These are phyloP conservation scores for Prototheca wickerhamii DNA, from an alignment of 163 green algal species.

Conservation along the genomic window DNA sequence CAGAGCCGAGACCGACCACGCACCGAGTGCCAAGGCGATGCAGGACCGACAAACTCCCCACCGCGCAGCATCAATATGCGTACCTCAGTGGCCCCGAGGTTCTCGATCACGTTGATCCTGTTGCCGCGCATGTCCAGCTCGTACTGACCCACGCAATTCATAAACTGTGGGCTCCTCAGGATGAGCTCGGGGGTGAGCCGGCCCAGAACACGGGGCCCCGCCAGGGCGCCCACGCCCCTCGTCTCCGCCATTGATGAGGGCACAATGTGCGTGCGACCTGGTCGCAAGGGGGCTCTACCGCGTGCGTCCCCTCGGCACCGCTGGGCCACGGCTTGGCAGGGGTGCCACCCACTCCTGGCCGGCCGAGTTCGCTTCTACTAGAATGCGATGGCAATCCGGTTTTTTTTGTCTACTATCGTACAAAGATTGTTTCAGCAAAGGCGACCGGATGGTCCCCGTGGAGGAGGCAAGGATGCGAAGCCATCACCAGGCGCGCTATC, in stretches of 20 bases:
- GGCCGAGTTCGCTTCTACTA: too few relatives aligned
- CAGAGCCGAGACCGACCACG: background rate
- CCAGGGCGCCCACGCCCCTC: background rate
- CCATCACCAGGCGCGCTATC: too few relatives aligned
- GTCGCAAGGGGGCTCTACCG: too few relatives aligned
- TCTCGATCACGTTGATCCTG: constrained; percentile 85
- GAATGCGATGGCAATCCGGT: too few relatives aligned
- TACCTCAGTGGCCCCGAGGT: constrained; percentile 85
- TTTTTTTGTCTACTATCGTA: too few relatives aligned
- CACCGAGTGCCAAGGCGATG: background rate
- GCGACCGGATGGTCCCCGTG: too few relatives aligned
- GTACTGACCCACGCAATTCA: constrained; percentile 82
- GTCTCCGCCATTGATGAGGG: constrained; percentile 6
- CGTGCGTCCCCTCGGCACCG: too few relatives aligned
- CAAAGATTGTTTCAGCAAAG: too few relatives aligned
- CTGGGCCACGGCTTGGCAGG: too few relatives aligned
- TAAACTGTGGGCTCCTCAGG: constrained; percentile 73
- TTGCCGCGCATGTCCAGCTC: constrained; percentile 82
- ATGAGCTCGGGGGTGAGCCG: constrained; percentile 80
- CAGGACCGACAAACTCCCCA: background rate
- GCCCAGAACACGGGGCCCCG: constrained; percentile 28
- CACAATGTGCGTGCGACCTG: too few relatives aligned
- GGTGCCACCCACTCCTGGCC: too few relatives aligned
- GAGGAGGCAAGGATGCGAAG: too few relatives aligned
- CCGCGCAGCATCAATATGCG: constrained; percentile 2